A percentile compares a stretch with the other conserved stretches of the same genome.
Conservation (phyloP, 306 rosid species). For the Betula pendula region DNA sequence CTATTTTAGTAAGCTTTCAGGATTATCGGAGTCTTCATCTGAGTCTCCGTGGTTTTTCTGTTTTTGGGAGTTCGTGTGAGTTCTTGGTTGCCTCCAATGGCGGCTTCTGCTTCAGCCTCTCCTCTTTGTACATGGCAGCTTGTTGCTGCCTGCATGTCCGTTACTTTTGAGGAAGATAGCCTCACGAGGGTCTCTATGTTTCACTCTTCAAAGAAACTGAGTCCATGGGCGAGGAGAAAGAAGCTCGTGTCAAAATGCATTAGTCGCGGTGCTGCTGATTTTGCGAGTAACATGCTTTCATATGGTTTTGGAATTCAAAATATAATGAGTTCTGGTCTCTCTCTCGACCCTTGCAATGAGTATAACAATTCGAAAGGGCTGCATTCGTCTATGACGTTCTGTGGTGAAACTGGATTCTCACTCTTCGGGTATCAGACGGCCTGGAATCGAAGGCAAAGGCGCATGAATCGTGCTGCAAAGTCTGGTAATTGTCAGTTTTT, state of each 20-base stretch:
- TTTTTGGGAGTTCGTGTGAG: background rate
- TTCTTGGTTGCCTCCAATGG: conserved; percentile 40
- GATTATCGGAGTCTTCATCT: background rate
- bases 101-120: conserved; percentile 57
- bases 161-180: conserved; percentile 59
- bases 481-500: conserved; percentile 53
- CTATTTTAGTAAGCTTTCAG: background rate
- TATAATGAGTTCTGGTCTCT: conserved; percentile 50
- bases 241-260: conserved; percentile 38
- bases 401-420: conserved; percentile 15
- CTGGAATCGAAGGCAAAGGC: conserved; percentile 50
- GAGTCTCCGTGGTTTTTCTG: background rate
- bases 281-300: conserved; percentile 43
- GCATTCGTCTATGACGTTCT: conserved; percentile 40
- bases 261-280: conserved; percentile 19
- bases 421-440: conserved; percentile 54
- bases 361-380: conserved; percentile 41
- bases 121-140: conserved; percentile 94
- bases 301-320: conserved; percentile 74
- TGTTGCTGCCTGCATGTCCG: conserved; percentile 92
- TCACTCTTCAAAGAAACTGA: conserved; percentile 35
- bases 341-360: conserved; percentile 62
- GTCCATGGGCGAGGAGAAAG: conserved; percentile 35
- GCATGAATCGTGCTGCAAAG: conserved; percentile 36
- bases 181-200: conserved; percentile 32